Evolutionary conservation across 176 grass and related monocot species (phyloP).

Genomic region (maize (Zea mays)): DNA sequence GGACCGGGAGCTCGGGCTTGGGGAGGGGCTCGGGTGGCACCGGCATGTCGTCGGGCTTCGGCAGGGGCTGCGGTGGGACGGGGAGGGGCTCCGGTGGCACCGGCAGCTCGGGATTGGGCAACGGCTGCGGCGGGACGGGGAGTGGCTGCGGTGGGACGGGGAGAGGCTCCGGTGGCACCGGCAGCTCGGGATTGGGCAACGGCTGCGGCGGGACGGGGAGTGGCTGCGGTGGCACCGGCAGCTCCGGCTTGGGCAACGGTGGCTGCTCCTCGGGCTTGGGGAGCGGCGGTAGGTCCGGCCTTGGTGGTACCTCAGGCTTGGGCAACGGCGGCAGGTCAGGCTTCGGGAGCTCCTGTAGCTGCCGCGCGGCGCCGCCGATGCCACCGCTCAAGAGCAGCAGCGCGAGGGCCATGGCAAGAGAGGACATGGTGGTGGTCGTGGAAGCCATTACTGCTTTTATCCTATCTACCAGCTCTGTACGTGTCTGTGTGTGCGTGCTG

Average conservation of each 20-base stretch:
- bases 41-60: background rate
- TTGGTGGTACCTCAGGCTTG: background rate
- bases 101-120: background rate
- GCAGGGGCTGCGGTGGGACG: background rate
- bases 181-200: background rate
- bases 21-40: background rate
- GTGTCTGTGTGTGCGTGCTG: background rate
- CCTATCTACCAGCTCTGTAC: background rate
- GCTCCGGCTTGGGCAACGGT: background rate
- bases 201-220: background rate
- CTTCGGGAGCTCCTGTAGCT: conserved; percentile 16
- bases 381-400: conserved; percentile 26
- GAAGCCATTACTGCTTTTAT: conserved; percentile 9
- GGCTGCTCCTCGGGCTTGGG: too few species aligned
- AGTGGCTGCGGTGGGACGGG: background rate
- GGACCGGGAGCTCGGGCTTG: background rate
- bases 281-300: background rate
- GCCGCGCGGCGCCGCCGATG: conserved; percentile 16
- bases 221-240: background rate
- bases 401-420: background rate
- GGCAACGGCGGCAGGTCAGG: conserved; percentile 1
- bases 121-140: background rate
- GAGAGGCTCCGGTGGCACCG: background rate
- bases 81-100: background rate
- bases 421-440: background rate